A percentile compares a stretch with the other conserved stretches of the same genome.
Evolutionary conservation across 2,329 filamentous ascomycete genomes (phyloP).

Genomic region (Venturia pyrina): DNA sequence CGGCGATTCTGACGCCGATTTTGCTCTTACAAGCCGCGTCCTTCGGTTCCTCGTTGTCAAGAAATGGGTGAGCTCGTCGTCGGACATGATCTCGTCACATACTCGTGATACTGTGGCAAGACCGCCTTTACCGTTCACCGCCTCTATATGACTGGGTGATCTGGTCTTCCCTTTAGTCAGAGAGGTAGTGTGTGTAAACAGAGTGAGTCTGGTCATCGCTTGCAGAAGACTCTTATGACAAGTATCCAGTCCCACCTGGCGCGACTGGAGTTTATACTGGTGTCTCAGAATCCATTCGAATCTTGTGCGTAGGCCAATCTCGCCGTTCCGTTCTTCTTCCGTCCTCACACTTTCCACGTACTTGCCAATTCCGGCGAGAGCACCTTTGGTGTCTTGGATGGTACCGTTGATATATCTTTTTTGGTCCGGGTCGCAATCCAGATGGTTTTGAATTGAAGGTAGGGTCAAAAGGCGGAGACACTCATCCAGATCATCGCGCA

Average conservation of each 20-base stretch:
- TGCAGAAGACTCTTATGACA: conserved; percentile 22
- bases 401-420: conserved; percentile 21
- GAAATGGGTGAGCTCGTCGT: background rate
- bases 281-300: conserved; percentile 23
- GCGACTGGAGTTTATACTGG: conserved; percentile 20
- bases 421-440: conserved; percentile 19
- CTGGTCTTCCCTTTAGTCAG: background rate
- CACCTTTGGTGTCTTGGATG: conserved; percentile 18
- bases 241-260: conserved; percentile 17
- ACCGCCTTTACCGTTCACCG: background rate
- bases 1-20: background rate
- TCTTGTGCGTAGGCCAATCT: conserved; percentile 19
- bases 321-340: conserved; percentile 18
- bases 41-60: background rate
- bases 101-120: background rate
- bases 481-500: conserved; percentile 21
- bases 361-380: conserved; percentile 22
- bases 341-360: conserved; percentile 21
- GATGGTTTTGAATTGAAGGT: conserved; percentile 18
- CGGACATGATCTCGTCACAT: background rate
- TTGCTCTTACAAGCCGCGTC: background rate
- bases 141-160: background rate
- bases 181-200: background rate
- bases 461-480: conserved; percentile 20
- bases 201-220: conserved; percentile 15